A percentile compares a stretch with the other conserved stretches of the same genome.
Evolutionary conservation across 208 protist genomes (phyloP).

Genomic region (Leptomonas seymouri): DNA sequence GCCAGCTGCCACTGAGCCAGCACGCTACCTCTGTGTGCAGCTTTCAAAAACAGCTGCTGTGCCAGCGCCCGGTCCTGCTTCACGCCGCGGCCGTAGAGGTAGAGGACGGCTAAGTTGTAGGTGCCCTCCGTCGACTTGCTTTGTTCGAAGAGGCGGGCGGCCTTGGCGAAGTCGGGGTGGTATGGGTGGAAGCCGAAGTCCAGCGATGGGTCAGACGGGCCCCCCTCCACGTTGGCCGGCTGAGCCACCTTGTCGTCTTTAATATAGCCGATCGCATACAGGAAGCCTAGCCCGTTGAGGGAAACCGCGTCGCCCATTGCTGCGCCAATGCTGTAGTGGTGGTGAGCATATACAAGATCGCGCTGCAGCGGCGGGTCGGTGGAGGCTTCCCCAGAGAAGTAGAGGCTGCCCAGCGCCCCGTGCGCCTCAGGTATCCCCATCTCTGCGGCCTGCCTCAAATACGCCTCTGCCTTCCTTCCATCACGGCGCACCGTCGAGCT

Average conservation of each 20-base stretch:
- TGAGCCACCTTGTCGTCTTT: constrained; percentile 24
- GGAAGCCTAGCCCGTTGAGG: constrained; percentile 83
- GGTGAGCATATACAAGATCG: constrained; percentile 53
- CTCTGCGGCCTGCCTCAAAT: constrained; percentile 48
- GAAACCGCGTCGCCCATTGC: constrained; percentile 45
- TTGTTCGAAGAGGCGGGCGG: constrained; percentile 51
- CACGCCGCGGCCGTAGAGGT: constrained; percentile 69
- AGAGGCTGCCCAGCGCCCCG: constrained; percentile 72
- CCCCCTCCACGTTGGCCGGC: too few species aligned
- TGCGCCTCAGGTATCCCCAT: constrained; percentile 42
- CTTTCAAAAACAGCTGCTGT: constrained; percentile 41
- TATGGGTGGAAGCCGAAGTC: too few species aligned
- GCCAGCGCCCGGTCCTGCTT: constrained; percentile 37
- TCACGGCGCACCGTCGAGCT: constrained; percentile 49
- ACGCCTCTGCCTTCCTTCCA: constrained; percentile 37
- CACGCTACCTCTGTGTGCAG: constrained; percentile 54
- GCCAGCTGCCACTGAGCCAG: constrained; percentile 81
- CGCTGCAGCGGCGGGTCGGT: constrained; percentile 40
- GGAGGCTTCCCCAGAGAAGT: constrained; percentile 51
- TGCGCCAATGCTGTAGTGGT: constrained; percentile 72
- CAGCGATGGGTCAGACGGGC: too few species aligned
- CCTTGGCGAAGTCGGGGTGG: constrained; percentile 54
- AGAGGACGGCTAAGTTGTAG: constrained; percentile 86
- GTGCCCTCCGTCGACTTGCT: constrained; percentile 41
- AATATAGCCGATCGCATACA: constrained; percentile 81